These are phyloP conservation scores for Cicer chorassanicum DNA, from an alignment of 306 rosid species.

Conservation along the genomic window DNA sequence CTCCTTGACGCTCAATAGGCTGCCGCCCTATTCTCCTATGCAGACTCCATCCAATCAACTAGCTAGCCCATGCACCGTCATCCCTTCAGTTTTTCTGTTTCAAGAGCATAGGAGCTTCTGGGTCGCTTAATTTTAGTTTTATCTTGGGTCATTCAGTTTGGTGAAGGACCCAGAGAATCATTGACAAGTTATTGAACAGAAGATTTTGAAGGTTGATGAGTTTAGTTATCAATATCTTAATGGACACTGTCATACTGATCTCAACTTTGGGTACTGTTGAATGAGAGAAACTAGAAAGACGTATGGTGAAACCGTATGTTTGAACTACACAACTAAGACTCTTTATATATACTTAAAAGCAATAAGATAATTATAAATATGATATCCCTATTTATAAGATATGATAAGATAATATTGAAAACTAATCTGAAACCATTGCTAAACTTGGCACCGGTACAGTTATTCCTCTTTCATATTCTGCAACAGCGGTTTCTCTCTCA, in stretches of 20 bases:
- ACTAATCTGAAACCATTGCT: not conserved
- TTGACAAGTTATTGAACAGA: not conserved
- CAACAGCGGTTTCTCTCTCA: not conserved
- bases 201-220: not conserved
- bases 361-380: no score
- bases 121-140: not conserved
- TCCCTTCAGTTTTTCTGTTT: constrained; percentile 16
- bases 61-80: not conserved
- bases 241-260: not conserved
- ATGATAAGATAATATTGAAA: no score
- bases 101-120: not conserved
- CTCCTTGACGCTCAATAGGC: constrained; percentile 1
- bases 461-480: constrained; percentile 5
- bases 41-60: not conserved
- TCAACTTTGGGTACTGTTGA: not conserved
- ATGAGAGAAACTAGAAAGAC: no score
- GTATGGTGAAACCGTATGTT: no score
- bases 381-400: no score
- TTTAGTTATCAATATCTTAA: not conserved
- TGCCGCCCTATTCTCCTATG: not conserved
- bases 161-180: not conserved
- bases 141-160: not conserved
- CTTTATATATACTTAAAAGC: no score
- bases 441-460: not conserved
- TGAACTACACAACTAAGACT: no score